Conservation (phyloP, 495 filamentous ascomycete species). For the Cryomyces minteri region DNA sequence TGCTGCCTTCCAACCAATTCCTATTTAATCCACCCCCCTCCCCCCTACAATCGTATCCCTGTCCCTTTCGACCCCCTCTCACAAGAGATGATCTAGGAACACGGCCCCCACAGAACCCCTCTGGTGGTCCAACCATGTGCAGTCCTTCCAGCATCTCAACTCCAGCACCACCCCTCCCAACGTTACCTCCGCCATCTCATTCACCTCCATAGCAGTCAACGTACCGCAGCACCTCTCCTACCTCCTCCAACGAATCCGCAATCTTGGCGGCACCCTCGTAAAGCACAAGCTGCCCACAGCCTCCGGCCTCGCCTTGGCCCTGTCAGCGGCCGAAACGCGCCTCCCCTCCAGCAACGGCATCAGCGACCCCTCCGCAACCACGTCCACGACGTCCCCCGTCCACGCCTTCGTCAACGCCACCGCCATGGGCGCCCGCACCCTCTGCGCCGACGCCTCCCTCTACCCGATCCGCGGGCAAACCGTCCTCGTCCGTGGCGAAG, state of each 20-base stretch:
- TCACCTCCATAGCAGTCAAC: constrained; percentile 13
- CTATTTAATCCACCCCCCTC: constrained; percentile 1
- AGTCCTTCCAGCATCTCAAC: constrained; percentile 7
- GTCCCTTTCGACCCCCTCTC: not conserved
- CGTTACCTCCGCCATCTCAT: constrained; percentile 4
- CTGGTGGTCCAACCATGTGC: constrained; percentile 17
- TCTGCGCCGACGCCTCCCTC: constrained; percentile 13
- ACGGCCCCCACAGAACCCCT: constrained; percentile 1
- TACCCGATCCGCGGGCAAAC: constrained; percentile 20
- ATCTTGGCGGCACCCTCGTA: constrained; percentile 8
- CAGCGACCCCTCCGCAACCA: not conserved
- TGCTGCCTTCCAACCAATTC: not conserved
- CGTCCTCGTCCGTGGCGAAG: constrained; percentile 16
- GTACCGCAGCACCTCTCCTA: constrained; percentile 15
- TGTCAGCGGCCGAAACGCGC: constrained; percentile 1
- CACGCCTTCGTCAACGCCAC: constrained; percentile 19
- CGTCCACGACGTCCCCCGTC: not conserved
- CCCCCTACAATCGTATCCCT: not conserved
- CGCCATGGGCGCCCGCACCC: constrained; percentile 12
- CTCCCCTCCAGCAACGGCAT: not conserved
- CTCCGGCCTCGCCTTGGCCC: not conserved
- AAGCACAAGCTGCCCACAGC: constrained; percentile 2
- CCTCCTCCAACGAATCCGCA: constrained; percentile 5
- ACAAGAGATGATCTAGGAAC: not conserved
- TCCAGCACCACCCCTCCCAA: constrained; percentile 2